phyloP scores from a whole-genome alignment of 1,284 basidiomycete species.

The Ceratorhiza oryzae-sativae region DNA sequence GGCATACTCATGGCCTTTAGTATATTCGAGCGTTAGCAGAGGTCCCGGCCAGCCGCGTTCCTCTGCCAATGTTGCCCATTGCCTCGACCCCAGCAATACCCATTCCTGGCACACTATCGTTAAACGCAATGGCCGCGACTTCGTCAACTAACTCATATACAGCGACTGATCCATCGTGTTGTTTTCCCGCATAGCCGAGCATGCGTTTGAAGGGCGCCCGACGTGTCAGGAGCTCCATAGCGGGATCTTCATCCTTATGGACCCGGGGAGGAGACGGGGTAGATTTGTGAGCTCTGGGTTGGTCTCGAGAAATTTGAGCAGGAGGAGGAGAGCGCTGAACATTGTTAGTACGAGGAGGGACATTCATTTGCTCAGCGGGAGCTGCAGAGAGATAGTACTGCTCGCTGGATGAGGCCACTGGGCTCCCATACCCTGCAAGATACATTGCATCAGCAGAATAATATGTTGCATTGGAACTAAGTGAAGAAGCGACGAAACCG shows the following conservation, averaged over 20 bases:
- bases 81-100: slow-evolving; percentile 24
- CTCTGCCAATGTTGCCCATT: not conserved
- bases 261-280: not conserved
- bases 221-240: not conserved
- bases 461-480: slow-evolving; percentile 11
- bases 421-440: not conserved
- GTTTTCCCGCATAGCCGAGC: slow-evolving; percentile 21
- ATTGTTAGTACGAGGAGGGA: not conserved
- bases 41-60: not conserved
- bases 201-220: slow-evolving; percentile 22
- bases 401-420: not conserved
- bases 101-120: not conserved
- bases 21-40: not conserved
- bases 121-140: slow-evolving; percentile 18
- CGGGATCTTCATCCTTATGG: slow-evolving; percentile 22
- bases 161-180: slow-evolving; percentile 4
- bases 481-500: not conserved
- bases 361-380: not conserved
- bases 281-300: not conserved
- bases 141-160: slow-evolving; percentile 24
- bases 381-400: not conserved
- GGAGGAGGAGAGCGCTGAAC: slow-evolving; percentile 8
- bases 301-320: not conserved
- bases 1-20: not conserved
- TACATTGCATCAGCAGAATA: not conserved